Evolutionary conservation across 331 rosid genomes (phyloP).

Genomic region (Prunus yedoensis): DNA sequence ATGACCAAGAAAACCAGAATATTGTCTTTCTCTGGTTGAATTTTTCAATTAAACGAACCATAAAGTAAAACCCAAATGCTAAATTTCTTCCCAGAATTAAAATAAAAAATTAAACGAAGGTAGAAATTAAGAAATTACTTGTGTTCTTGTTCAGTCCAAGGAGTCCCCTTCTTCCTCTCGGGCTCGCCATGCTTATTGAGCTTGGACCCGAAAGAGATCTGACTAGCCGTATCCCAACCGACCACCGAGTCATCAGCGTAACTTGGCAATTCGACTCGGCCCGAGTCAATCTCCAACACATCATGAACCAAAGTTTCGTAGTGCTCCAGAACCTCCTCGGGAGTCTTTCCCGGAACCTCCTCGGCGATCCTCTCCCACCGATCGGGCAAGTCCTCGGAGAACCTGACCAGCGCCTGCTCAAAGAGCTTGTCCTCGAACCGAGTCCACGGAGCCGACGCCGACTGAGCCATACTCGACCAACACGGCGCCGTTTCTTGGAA

Average conservation of each 20-base stretch:
- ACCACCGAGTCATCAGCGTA: conserved; percentile 52
- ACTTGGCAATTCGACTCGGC: conserved; percentile 64
- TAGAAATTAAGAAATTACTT: conserved; percentile 34
- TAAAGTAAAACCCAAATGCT: neutral
- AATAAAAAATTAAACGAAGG: neutral
- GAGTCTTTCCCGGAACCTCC: conserved; percentile 56
- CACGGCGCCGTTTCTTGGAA: conserved; percentile 40
- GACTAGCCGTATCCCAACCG: conserved; percentile 61
- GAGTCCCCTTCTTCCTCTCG: conserved; percentile 88
- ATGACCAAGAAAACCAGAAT: neutral
- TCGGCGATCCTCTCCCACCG: conserved; percentile 78
- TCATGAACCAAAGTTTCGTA: conserved; percentile 71
- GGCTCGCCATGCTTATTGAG: conserved; percentile 35
- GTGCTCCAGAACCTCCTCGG: conserved; percentile 53
- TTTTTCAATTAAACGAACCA: no score
- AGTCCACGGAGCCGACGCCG: conserved; percentile 52
- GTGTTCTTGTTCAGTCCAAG: conserved; percentile 90
- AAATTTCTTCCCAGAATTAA: neutral
- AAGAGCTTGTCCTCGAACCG: conserved; percentile 68
- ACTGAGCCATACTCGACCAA: conserved; percentile 37
- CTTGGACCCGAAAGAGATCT: conserved; percentile 67
- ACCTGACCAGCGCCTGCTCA: conserved; percentile 63
- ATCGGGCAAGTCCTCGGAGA: conserved; percentile 56
- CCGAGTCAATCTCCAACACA: conserved; percentile 70
- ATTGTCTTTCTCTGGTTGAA: no score